Evolutionary conservation across 805 yeast species (phyloP), one percentile per base, ranked within the genome.

Genomic region (Yamadazyma nakazawae): DNA sequence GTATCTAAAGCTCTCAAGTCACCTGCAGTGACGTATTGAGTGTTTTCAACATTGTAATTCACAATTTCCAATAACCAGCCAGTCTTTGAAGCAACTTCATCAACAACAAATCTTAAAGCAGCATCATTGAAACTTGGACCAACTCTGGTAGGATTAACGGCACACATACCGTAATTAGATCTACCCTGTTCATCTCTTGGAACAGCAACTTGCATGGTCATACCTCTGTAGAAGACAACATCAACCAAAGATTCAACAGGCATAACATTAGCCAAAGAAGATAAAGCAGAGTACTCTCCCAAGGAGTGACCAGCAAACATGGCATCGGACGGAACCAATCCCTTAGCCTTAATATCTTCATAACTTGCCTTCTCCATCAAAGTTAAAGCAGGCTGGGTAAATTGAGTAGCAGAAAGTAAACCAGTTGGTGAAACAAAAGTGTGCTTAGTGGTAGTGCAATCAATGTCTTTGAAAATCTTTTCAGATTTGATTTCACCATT

Each of bases 191-290:
- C 80, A 71, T 94, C 99, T 76, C 99, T 86, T 66, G 98, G 98
- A 56, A 94, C 99, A 40, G 99, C 99, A 55, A 94, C 99, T 77
- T 94, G 99, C 99, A 94, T 94, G 42, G 99, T 95, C 98, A 94
- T 94, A 80, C 99, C 99, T 78, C 99, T 85, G 81, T 94, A 95
- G 80, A 94, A 94, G 45, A 92, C 98, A 68, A 92, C 96, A 68
- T 92, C 98, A 53, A 92, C 97, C 57, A 92, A 78, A 5, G 96
- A 86, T 75, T 94, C 99, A 59, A 94, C 90, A 41, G 98, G 96
- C 98, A 94, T 92, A 49, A 95, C 97, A 66, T 94, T 96, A 45
- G 97, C 99, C 61, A 94, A 78, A 24, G 99, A 90, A 14, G 98
- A 89, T 63, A 94, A 80, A 13, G 99, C 98, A 57, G 97, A 94